Percentiles rank a stretch among this genome's conserved stretches.
phyloP scores from a whole-genome alignment of 306 rosid genomes.

The Castanea crenata region DNA sequence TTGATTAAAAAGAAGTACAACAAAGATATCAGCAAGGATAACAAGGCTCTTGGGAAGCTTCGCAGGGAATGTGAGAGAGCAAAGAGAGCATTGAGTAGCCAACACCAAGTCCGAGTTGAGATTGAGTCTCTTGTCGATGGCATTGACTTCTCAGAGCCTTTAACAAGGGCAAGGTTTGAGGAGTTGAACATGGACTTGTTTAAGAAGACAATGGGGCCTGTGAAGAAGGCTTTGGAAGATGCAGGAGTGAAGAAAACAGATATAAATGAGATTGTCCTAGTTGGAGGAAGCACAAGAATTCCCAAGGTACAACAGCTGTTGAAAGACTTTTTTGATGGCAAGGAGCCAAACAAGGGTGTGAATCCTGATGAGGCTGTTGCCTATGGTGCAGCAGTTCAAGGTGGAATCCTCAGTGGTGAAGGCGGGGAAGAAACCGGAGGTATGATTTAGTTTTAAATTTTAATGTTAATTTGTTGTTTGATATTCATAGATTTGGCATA shows the following conservation, averaged over 20 bases:
- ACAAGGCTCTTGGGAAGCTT: conserved; percentile 54
- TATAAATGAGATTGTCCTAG: conserved; percentile 48
- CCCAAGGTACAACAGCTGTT: conserved; percentile 56
- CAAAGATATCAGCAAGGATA: conserved; percentile 50
- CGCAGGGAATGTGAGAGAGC: conserved; percentile 59
- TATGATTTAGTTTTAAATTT: not conserved
- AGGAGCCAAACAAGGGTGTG: conserved; percentile 52
- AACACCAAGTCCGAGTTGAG: conserved; percentile 55
- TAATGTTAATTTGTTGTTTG: not conserved
- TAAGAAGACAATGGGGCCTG: conserved; percentile 58
- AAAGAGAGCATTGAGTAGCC: conserved; percentile 55
- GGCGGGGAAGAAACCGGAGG: conserved; percentile 39
- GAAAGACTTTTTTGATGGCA: conserved; percentile 55
- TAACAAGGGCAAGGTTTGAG: conserved; percentile 56
- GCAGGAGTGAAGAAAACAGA: conserved; percentile 45
- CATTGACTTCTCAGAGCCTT: conserved; percentile 48
- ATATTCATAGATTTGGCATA: not conserved
- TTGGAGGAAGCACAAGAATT: conserved; percentile 59
- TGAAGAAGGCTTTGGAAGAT: conserved; percentile 48
- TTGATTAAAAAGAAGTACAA: conserved; percentile 47
- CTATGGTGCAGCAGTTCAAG: conserved; percentile 55
- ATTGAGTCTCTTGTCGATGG: conserved; percentile 54
- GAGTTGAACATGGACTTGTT: conserved; percentile 57
- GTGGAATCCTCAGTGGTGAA: conserved; percentile 51
- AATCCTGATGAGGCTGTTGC: conserved; percentile 69